Conservation (phyloP, 306 rosid genomes). For the Prinsepia uniflora region DNA sequence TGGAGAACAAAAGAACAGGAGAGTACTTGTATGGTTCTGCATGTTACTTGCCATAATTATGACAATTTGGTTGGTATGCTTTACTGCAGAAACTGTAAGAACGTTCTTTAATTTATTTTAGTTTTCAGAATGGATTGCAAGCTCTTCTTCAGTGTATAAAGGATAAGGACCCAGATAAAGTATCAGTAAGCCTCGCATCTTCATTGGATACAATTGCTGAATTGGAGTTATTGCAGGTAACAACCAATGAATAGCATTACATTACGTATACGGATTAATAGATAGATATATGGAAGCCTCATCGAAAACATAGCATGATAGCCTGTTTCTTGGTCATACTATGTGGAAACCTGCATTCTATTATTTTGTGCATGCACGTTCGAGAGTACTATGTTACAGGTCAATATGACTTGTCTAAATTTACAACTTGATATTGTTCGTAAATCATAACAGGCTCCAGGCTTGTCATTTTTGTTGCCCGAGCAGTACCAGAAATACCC, state of each 20-base stretch:
- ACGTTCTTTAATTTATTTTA: conserved; percentile 24
- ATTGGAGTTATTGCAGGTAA: conserved; percentile 79
- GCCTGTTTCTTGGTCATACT: conserved; percentile 10
- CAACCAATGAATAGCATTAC: conserved; percentile 14
- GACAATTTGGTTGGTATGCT: conserved; percentile 22
- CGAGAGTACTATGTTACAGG: not conserved
- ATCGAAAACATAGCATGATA: not conserved
- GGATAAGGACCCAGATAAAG: conserved; percentile 80
- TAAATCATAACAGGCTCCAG: conserved; percentile 71
- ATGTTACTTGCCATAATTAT: not conserved
- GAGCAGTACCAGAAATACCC: conserved; percentile 67
- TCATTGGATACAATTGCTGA: conserved; percentile 80
- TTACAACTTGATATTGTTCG: conserved; percentile 30
- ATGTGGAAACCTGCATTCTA: conserved; percentile 14
- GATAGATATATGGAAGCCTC: not conserved
- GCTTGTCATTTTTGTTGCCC: conserved; percentile 85
- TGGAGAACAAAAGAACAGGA: not conserved
- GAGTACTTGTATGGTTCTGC: conserved; percentile 4
- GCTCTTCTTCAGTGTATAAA: conserved; percentile 61
- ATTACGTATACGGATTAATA: too few relatives aligned
- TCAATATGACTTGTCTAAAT: conserved; percentile 17
- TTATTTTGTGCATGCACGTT: not conserved
- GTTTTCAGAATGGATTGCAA: conserved; percentile 73
- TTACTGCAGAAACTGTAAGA: conserved; percentile 27
- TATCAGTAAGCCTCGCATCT: conserved; percentile 70